phyloP scores from a whole-genome alignment of 2,329 filamentous ascomycete species.

The Clonostachys rosea region DNA sequence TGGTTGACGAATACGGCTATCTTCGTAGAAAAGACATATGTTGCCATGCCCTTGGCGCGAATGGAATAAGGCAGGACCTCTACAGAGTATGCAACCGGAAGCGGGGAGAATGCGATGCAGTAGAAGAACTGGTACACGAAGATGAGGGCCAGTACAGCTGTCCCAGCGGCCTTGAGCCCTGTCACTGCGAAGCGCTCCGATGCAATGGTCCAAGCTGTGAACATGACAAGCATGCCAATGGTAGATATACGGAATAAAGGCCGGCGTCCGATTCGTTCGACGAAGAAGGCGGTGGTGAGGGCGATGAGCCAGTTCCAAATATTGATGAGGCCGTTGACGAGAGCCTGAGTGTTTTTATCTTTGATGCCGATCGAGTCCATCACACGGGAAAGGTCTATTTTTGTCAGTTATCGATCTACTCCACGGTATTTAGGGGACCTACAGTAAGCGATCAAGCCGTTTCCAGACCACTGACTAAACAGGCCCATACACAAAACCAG shows the following conservation, averaged over 20 bases:
- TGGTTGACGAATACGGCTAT: slow-evolving; percentile 20
- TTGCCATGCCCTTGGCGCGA: slow-evolving; percentile 42
- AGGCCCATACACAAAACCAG: slow-evolving; percentile 36
- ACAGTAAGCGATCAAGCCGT: slow-evolving; percentile 22
- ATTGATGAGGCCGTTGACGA: slow-evolving; percentile 18
- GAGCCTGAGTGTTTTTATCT: slow-evolving; percentile 15
- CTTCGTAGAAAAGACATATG: slow-evolving; percentile 18
- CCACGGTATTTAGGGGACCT: slow-evolving; percentile 1
- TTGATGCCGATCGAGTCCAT: slow-evolving; percentile 12
- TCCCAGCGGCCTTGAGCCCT: slow-evolving; percentile 15
- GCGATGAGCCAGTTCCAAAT: slow-evolving; percentile 18
- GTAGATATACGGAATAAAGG: slow-evolving; percentile 21
- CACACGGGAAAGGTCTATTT: slow-evolving; percentile 6
- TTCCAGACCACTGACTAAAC: slow-evolving; percentile 32
- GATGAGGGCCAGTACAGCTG: slow-evolving; percentile 25
- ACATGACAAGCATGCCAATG: slow-evolving; percentile 20
- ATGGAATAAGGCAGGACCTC: slow-evolving; percentile 49
- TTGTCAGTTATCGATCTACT: slow-evolving; percentile 18
- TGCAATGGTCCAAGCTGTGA: slow-evolving; percentile 25
- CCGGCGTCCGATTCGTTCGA: slow-evolving; percentile 19
- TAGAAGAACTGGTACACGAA: slow-evolving; percentile 37
- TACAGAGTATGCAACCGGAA: slow-evolving; percentile 43
- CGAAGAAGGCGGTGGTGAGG: slow-evolving; percentile 15
- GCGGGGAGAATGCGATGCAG: slow-evolving; percentile 49
- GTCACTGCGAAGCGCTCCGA: slow-evolving; percentile 23